Evolutionary conservation across 2,329 filamentous ascomycete species (phyloP), one percentile per base, ranked within the genome.

Genomic region (Sclerotinia spermophila): DNA sequence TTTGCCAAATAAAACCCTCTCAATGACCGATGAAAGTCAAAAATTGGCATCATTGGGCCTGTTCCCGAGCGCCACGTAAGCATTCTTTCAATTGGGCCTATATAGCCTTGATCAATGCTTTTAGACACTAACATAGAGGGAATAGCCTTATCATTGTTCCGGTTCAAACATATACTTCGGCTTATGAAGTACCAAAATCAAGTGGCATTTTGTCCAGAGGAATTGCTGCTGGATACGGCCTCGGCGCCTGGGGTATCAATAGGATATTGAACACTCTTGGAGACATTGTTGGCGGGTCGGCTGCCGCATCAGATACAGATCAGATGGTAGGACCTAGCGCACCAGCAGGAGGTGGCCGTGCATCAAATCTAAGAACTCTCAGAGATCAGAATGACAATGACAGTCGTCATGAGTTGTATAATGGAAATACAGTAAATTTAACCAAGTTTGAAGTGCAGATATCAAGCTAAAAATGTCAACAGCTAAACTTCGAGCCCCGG

Each of bases 371-470:
- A 38, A 81, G 84, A 65, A 88, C 86, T 0, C 80, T 90, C 69
- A 81, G 82, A 73, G 86, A 89, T 71, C 82, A 85, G 53, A 82
- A 85, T 30, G 83, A 86, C 72, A 82, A 84, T 53, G 83, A 84
- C 68, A 81, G 86, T 69, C 85, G 90, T 73, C 86, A 89, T 59
- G 90, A 96, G 77, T 86, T 96, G 61, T 97, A 97, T 79, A 97
- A 97, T 77, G 94, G 94, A 1, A 97, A 97, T 78, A 92, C 92
- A 79, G 92, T 94, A 83, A 81, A 76, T 73, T 33, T 11, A 7
- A 51, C 17, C 24, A 35, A 10, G 5, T 38, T 15, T 62, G 10
- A 27, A 17, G 4, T n/a, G 40, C 19, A 59, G 38, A 5, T 19
- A 38, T 19, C 5, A 35, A 42, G 42, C 70, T 74, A 67, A 72